Evolutionary conservation across 345 rosid genomes (phyloP).

Genomic region (Dovyalis caffra): DNA sequence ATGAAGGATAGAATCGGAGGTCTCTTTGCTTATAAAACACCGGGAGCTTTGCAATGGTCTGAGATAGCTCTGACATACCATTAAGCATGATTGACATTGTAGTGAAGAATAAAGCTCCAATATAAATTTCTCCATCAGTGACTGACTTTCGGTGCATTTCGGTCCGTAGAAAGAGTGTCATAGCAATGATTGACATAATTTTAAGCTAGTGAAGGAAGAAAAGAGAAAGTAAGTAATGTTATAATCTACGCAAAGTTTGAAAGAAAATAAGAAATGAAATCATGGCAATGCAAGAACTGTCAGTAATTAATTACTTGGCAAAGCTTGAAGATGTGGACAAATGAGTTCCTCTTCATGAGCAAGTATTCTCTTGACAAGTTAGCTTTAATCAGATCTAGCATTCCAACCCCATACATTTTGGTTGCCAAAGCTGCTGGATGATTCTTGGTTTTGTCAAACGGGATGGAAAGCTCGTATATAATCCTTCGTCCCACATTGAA

Average conservation of each 20-base stretch:
- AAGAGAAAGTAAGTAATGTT: no score
- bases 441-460: conserved; percentile 46
- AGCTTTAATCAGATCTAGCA: conserved; percentile 44
- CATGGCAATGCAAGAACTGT: not conserved
- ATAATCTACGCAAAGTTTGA: no score
- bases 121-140: conserved; percentile 48
- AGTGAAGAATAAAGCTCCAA: conserved; percentile 68
- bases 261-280: no score
- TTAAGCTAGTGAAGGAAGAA: conserved; percentile 31
- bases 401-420: conserved; percentile 40
- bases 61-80: conserved; percentile 67
- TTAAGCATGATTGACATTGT: conserved; percentile 52
- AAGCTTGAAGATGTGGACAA: conserved; percentile 43
- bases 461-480: conserved; percentile 35
- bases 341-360: conserved; percentile 54
- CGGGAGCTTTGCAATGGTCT: conserved; percentile 76
- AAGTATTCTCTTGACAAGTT: conserved; percentile 43
- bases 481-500: conserved; percentile 35
- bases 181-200: conserved; percentile 21
- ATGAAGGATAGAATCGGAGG: conserved; percentile 67
- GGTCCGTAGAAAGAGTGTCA: conserved; percentile 35
- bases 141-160: conserved; percentile 32
- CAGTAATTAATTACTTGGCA: conserved; percentile 34
- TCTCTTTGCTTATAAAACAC: conserved; percentile 85
- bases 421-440: no score